phyloP scores from a whole-genome alignment of 306 rosid species.

The cucumber (Cucumis sativus) region Cucumber_9930_V3 NC_026655.2:16290501-16291000 shows the following conservation, averaged over 20 bases:
- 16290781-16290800: neutral
- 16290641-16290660: neutral
- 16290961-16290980: too few species aligned
- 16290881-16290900: too few species aligned
- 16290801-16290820: neutral
- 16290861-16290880: too few species aligned
- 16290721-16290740: neutral
- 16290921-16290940: too few species aligned
- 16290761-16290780: neutral
- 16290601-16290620: slow-evolving; percentile 2
- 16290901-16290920: too few species aligned
- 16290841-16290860: too few species aligned
- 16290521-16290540: slow-evolving; percentile 14
- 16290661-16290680: neutral
- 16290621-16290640: neutral
- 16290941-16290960: too few species aligned
- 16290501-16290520: slow-evolving; percentile 15
- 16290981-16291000: too few species aligned
- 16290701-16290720: neutral
- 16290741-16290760: neutral
- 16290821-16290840: neutral
- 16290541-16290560: slow-evolving; percentile 42
- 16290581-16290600: slow-evolving; percentile 35
- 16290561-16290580: slow-evolving; percentile 49
- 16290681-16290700: neutral